Evolutionary conservation across 2,329 filamentous ascomycete genomes (phyloP), one percentile per base, ranked within the genome.

Genomic region (Colletotrichum sansevieriae): DNA sequence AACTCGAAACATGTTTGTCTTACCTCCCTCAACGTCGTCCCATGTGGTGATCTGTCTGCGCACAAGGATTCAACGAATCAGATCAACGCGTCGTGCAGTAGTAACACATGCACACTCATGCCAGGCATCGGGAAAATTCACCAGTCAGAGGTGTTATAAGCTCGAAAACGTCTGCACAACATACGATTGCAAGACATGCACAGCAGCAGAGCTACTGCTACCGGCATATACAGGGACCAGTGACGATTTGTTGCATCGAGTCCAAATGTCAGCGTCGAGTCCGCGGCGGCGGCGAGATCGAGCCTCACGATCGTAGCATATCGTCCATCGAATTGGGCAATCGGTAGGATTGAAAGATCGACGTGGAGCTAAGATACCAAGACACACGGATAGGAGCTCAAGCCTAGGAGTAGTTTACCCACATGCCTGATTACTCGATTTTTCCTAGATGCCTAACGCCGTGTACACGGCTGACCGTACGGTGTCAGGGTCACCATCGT

Each of bases 71-170:
- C 2, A n/a, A 22, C 57, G 43, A 61, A 51, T 51, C 18, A 49
- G 18, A 22, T 37, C 44, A 22, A 35, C 13, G 13, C 57, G 13
- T n/a, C 20, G 33, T 51, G 57, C 44, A 47, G 43, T 51, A 61
- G 57, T 44, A 39, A 35, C 7, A 61, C 43, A 59, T 59, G 56
- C 56, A 47, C 33, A 13, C 20, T 37, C 18, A 51, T 51, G 57
- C 57, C 37, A 22, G 43, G 18, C 44, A 61, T 51, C 43, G 44
- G 57, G 25, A 29, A 18, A n/a, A 12, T 37, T 33, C 22, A 37
- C 44, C 43, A 61, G 22, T 51, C 57, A 61, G 9, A 41, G 33
- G 35, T 7, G 3, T 25, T n/a, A 22, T 3, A 59, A 33, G 8
- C 57, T 47, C 33, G 11, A 35, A 29, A 18, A 9, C 12, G 37